Conservation (phyloP, 1,284 basidiomycete genomes). For the Cutaneotrichosporon sp. region DNA sequence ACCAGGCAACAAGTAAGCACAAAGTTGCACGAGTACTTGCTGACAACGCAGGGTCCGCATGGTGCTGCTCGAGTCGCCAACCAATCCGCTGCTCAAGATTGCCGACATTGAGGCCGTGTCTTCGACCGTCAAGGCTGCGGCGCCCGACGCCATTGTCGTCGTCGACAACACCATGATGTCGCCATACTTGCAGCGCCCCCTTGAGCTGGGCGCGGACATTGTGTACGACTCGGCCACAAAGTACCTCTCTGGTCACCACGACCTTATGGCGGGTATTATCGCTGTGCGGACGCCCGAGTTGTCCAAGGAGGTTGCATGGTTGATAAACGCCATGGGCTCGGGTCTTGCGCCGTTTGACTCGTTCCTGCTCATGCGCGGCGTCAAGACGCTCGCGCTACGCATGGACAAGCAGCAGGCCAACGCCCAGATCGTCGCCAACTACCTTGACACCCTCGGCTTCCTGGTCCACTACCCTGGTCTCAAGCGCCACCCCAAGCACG, state of each 20-base stretch:
- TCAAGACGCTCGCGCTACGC: conserved; percentile 93
- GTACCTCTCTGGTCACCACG: conserved; percentile 96
- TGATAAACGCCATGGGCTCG: conserved; percentile 96
- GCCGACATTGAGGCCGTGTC: conserved; percentile 81
- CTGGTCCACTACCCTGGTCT: conserved; percentile 92
- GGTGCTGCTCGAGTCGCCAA: conserved; percentile 95
- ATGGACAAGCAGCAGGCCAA: conserved; percentile 92
- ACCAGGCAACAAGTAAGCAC: conserved; percentile 55
- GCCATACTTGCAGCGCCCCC: conserved; percentile 90
- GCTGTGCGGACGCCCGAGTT: conserved; percentile 88
- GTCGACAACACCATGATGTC: conserved; percentile 99
- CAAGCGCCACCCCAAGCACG: conserved; percentile 71
- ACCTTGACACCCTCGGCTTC: conserved; percentile 83
- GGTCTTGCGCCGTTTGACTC: conserved; percentile 92
- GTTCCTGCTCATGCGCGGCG: conserved; percentile 90
- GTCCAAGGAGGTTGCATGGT: conserved; percentile 82
- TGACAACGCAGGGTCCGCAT: conserved; percentile 54
- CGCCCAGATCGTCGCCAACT: conserved; percentile 77
- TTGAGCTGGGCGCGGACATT: conserved; percentile 92
- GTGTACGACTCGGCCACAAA: conserved; percentile 99
- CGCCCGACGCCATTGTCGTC: conserved; percentile 77
- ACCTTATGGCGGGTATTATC: conserved; percentile 95
- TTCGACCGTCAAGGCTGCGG: conserved; percentile 70
- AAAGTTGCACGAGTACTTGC: not conserved
- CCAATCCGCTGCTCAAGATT: conserved; percentile 95